phyloP scores from a whole-genome alignment of 176 grass and related monocot genomes.

The Triticum urartu region DNA sequence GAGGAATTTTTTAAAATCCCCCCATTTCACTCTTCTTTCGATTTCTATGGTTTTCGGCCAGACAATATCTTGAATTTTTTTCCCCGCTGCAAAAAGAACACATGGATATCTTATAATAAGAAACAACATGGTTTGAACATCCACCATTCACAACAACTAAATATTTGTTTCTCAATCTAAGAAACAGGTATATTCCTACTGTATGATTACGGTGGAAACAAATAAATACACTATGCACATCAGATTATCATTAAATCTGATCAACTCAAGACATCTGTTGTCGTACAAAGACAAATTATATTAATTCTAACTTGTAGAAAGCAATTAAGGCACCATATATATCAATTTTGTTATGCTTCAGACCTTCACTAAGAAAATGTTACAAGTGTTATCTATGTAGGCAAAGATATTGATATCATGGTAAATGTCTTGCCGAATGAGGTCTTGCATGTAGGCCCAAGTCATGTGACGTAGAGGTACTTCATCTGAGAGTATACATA shows the following conservation, averaged over 20 bases:
- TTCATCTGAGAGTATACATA: background rate
- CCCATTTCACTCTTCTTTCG: background rate
- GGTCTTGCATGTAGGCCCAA: background rate
- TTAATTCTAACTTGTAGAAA: background rate
- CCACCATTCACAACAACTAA: background rate
- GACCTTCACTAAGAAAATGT: background rate
- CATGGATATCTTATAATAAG: background rate
- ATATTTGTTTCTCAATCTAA: background rate
- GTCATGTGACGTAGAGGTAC: background rate
- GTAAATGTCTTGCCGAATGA: background rate
- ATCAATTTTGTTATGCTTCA: background rate
- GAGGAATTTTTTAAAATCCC: background rate
- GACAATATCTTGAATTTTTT: background rate
- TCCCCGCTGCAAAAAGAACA: background rate
- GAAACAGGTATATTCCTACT: background rate
- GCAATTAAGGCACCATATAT: background rate
- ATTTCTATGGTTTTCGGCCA: background rate
- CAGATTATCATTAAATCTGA: background rate
- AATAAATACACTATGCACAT: background rate
- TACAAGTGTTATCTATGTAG: background rate
- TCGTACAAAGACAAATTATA: background rate
- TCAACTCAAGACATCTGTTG: background rate
- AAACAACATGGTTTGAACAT: background rate
- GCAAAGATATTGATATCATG: background rate
- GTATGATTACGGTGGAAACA: background rate